Evolutionary conservation across 768 basidiomycete species (phyloP), one percentile per base, ranked within the genome.

Genomic region (Pulveroboletus sp.): DNA sequence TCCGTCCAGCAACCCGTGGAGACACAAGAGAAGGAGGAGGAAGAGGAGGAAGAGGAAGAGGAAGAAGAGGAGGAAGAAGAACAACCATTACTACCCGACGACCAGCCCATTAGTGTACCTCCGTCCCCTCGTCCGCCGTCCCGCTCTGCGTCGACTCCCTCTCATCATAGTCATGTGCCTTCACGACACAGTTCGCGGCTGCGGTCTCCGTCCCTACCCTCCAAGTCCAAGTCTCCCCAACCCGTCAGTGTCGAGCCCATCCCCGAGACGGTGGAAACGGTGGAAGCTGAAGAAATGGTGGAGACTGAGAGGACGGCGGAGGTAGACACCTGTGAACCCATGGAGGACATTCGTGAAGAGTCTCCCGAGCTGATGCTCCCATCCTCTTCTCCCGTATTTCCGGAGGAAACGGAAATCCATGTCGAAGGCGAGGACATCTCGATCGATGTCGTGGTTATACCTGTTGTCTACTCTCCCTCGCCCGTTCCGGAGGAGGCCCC

Each of bases 361-460:
- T 64, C 64, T 23, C 66, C 60, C 12, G 54, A 58, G 38, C 44
- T 68, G 23, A 11, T 56, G n/a, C 51, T 52, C 22, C 63, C 62
- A 26, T 39, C 58, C 13, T 58, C 68, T 50, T 63, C 64, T 1
- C 61, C 61, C 1, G 23, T 34, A n/a, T 10, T 44, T 29, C 10
- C 20, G 30, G 47, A 34, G n/a, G 9, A 37, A 8, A 43, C 12
- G 17, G 54, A 54, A 11, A 26, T 36, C 6, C 34, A 27, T 8
- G 14, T 1, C 4, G 37, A 56, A 37, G 32, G 7, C 6, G 57
- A 47, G n/a, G 48, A 31, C 0, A 36, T 16, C n/a, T 17, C 13
- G 26, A 16, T 44, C 30, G 51, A 50, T 31, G 34, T 48, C 20
- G 19, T 49, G 10, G 38, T 29, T 12, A 29, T 35, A 22, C 16